Evolutionary conservation across 192 early-diverging fungal genomes (phyloP).

Genomic region (Kickxella alabastrina): DNA sequence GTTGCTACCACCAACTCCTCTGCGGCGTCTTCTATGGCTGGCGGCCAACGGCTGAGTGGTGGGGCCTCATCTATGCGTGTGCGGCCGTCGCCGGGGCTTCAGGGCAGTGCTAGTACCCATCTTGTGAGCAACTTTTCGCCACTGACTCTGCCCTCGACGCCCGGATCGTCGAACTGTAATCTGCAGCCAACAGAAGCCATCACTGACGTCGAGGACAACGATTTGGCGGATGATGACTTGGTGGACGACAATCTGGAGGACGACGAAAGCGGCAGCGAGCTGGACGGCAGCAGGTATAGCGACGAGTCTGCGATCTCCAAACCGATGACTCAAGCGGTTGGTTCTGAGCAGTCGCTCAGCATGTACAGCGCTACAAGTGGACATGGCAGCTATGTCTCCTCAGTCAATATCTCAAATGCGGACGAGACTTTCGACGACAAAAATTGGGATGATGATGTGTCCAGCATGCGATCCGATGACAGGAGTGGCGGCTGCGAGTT

Average conservation of each 20-base stretch:
- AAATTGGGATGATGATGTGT: slow-evolving; percentile 7
- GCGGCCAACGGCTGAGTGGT: not conserved
- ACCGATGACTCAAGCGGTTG: slow-evolving; percentile 18
- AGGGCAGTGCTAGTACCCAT: slow-evolving; percentile 8
- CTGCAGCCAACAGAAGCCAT: slow-evolving; percentile 5
- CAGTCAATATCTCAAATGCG: slow-evolving; percentile 2
- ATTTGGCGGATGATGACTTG: not conserved
- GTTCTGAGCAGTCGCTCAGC: slow-evolving; percentile 27
- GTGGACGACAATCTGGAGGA: not conserved
- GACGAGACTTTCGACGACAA: not conserved
- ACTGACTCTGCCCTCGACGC: slow-evolving; percentile 44
- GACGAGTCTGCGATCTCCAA: slow-evolving; percentile 9
- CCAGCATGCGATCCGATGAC: not conserved
- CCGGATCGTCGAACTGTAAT: slow-evolving; percentile 18
- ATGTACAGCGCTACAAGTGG: slow-evolving; percentile 25
- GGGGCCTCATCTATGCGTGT: not conserved
- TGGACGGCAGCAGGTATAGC: slow-evolving; percentile 3
- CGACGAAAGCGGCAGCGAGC: slow-evolving; percentile 1
- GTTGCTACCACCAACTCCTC: not conserved
- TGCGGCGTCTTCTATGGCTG: slow-evolving; percentile 5
- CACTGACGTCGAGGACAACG: not conserved
- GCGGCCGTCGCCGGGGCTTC: slow-evolving; percentile 9
- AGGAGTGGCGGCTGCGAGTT: not conserved
- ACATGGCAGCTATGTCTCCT: too few relatives aligned
- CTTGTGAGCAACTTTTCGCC: slow-evolving; percentile 50